Evolutionary conservation across 371 early-diverging fungal genomes (phyloP).

Genomic region (Blakeslea trispora): DNA sequence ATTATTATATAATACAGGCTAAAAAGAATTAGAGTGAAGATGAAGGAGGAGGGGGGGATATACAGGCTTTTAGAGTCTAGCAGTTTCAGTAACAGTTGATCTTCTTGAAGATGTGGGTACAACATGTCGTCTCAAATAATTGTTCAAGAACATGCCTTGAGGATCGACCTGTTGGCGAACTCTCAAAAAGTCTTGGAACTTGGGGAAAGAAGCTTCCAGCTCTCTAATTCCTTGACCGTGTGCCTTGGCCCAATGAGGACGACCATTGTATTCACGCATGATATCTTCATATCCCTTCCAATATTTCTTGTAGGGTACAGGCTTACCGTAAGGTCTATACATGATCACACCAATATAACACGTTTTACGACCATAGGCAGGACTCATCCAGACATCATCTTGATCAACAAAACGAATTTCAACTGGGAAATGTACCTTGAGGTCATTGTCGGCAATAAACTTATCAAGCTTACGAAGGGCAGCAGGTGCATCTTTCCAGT

Average conservation of each 20-base stretch:
- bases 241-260: slow-evolving; percentile 90
- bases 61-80: slow-evolving; percentile 11
- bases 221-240: slow-evolving; percentile 62
- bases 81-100: background rate
- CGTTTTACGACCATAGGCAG: slow-evolving; percentile 66
- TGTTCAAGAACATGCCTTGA: slow-evolving; percentile 71
- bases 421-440: slow-evolving; percentile 77
- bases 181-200: slow-evolving; percentile 58
- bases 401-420: slow-evolving; percentile 80
- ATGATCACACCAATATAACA: slow-evolving; percentile 87
- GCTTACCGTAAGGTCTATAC: slow-evolving; percentile 78
- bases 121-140: slow-evolving; percentile 72
- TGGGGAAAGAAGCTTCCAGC: slow-evolving; percentile 65
- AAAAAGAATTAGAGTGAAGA: too few species aligned
- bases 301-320: slow-evolving; percentile 75
- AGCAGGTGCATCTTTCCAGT: slow-evolving; percentile 62
- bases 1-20: background rate
- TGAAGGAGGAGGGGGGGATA: background rate
- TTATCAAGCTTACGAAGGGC: slow-evolving; percentile 64
- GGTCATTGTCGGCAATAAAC: slow-evolving; percentile 56
- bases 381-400: slow-evolving; percentile 82
- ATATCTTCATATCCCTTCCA: slow-evolving; percentile 80
- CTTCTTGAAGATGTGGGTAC: slow-evolving; percentile 1
- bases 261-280: slow-evolving; percentile 71
- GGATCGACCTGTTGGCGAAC: slow-evolving; percentile 74